Conservation (phyloP, 2,329 filamentous ascomycete genomes). For the Trichoderma oligosporum region DNA sequence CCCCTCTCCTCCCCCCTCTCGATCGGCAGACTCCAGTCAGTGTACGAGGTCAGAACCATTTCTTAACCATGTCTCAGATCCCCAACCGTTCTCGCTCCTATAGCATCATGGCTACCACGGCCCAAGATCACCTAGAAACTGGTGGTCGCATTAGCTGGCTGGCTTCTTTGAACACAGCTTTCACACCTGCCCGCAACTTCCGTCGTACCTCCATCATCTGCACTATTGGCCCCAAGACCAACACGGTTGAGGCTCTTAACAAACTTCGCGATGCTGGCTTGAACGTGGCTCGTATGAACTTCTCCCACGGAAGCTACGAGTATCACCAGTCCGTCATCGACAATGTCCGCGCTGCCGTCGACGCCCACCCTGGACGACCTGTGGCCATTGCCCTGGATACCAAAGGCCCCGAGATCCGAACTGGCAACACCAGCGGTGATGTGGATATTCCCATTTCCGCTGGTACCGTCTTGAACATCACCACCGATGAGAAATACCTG, state of each 20-base stretch:
- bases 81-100: constrained; percentile 32
- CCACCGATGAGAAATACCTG: constrained; percentile 90
- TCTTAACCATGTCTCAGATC: constrained; percentile 33
- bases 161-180: constrained; percentile 78
- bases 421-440: constrained; percentile 70
- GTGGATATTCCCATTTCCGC: constrained; percentile 84
- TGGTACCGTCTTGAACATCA: constrained; percentile 87
- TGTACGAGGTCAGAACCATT: neutral
- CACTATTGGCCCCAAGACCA: constrained; percentile 99
- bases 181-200: constrained; percentile 81
- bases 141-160: constrained; percentile 67
- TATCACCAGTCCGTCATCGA: constrained; percentile 99
- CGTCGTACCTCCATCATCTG: constrained; percentile 97
- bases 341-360: constrained; percentile 85
- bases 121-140: constrained; percentile 81
- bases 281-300: constrained; percentile 99
- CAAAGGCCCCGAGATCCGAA: constrained; percentile 61
- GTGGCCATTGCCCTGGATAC: constrained; percentile 89
- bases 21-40: neutral
- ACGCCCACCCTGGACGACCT: constrained; percentile 71
- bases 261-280: constrained; percentile 84
- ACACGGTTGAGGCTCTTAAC: constrained; percentile 96
- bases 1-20: neutral
- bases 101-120: constrained; percentile 56
- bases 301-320: constrained; percentile 76